Percentiles rank a stretch among this genome's conserved stretches.
Evolutionary conservation across 1,284 basidiomycete genomes (phyloP).

Genomic region (Marasmius fiardii): DNA sequence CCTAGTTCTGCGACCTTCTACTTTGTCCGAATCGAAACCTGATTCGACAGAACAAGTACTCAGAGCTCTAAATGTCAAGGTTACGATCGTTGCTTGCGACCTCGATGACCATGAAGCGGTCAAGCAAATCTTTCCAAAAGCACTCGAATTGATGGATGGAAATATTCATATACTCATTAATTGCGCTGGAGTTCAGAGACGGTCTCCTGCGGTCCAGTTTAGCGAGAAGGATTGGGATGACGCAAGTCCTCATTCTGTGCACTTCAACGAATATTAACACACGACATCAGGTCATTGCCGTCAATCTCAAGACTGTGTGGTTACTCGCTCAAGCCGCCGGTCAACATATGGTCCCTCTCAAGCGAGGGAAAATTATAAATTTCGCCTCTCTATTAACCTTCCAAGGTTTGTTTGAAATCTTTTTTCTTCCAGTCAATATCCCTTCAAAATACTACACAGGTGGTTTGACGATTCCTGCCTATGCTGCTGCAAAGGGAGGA

Average conservation of each 20-base stretch:
- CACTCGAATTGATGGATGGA: constrained; percentile 52
- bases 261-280: constrained; percentile 11
- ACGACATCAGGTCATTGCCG: constrained; percentile 57
- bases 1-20: constrained; percentile 60
- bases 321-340: constrained; percentile 76
- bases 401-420: constrained; percentile 47
- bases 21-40: constrained; percentile 14
- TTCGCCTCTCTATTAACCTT: constrained; percentile 77
- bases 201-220: constrained; percentile 81
- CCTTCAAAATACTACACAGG: constrained; percentile 29
- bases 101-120: constrained; percentile 49
- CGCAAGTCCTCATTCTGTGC: constrained; percentile 41
- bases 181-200: constrained; percentile 91
- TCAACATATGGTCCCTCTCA: constrained; percentile 72
- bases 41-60: neutral
- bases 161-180: constrained; percentile 88
- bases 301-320: constrained; percentile 80
- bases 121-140: constrained; percentile 60
- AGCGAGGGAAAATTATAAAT: constrained; percentile 81
- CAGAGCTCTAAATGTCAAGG: neutral
- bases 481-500: constrained; percentile 89
- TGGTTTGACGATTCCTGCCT: constrained; percentile 83
- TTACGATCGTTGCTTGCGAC: constrained; percentile 20
- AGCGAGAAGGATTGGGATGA: constrained; percentile 88
- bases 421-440: constrained; percentile 13